Conservation (phyloP, 768 basidiomycete species). For the Pleurotus sapidus region DNA sequence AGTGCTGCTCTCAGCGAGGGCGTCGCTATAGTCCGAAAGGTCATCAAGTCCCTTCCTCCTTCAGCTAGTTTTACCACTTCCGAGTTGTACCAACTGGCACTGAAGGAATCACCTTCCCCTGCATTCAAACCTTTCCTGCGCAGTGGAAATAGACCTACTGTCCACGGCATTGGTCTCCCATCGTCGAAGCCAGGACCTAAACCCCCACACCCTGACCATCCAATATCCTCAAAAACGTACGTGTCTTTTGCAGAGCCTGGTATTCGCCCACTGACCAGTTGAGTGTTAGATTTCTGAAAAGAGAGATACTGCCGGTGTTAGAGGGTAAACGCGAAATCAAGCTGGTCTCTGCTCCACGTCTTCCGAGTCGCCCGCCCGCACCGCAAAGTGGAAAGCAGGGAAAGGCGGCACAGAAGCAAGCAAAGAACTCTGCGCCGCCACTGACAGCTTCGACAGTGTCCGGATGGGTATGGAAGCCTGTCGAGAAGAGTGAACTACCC, state of each 20-base stretch:
- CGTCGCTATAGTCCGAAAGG: constrained; percentile 25
- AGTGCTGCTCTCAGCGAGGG: constrained; percentile 8
- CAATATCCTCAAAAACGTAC: constrained; percentile 53
- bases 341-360: constrained; percentile 33
- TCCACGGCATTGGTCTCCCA: not conserved
- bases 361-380: constrained; percentile 16
- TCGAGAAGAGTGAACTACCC: constrained; percentile 7
- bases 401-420: constrained; percentile 11
- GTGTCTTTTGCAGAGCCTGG: constrained; percentile 11
- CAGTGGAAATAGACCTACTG: too few species aligned
- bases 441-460: constrained; percentile 21
- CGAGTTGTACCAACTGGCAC: constrained; percentile 34
- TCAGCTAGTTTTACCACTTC: constrained; percentile 32
- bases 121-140: constrained; percentile 17
- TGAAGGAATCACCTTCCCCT: constrained; percentile 20
- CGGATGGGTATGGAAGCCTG: constrained; percentile 40
- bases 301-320: constrained; percentile 45
- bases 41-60: constrained; percentile 23
- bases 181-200: constrained; percentile 9
- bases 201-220: constrained; percentile 42
- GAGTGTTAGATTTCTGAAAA: constrained; percentile 52
- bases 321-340: constrained; percentile 37
- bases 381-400: constrained; percentile 17
- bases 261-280: not conserved
- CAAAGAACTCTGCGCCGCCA: constrained; percentile 12